Evolutionary conservation across 2,329 filamentous ascomycete species (phyloP).

Genomic region (Cercospora beticola): DNA sequence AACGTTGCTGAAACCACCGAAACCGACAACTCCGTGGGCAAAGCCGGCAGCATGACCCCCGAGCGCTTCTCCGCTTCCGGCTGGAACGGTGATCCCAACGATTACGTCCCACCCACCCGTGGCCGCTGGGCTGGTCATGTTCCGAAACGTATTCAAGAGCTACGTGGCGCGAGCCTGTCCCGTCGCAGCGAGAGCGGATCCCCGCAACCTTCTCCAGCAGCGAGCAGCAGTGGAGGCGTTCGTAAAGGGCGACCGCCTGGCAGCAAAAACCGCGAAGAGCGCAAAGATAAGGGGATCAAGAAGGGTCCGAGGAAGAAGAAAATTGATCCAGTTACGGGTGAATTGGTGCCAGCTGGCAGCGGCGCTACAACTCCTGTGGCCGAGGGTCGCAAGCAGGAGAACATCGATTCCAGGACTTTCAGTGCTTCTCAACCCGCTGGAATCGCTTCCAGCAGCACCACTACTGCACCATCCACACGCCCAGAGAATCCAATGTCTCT

Average conservation of each 20-base stretch:
- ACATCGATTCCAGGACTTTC: not conserved
- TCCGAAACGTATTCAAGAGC: slow-evolving; percentile 48
- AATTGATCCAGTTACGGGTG: not conserved
- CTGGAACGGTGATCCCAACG: slow-evolving; percentile 17
- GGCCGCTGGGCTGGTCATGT: slow-evolving; percentile 36
- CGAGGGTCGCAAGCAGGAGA: not conserved
- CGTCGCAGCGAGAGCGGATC: slow-evolving; percentile 24
- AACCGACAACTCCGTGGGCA: slow-evolving; percentile 9
- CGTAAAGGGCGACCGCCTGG: slow-evolving; percentile 44
- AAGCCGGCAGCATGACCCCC: slow-evolving; percentile 28
- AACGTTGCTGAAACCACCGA: slow-evolving; percentile 12
- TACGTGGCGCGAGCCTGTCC: slow-evolving; percentile 44
- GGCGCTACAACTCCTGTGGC: not conserved
- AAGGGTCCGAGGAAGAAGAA: slow-evolving; percentile 46
- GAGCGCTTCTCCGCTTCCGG: slow-evolving; percentile 25
- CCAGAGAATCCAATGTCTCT: slow-evolving; percentile 14
- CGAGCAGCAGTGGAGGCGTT: slow-evolving; percentile 12
- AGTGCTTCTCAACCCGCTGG: not conserved
- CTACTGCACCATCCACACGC: not conserved
- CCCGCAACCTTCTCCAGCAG: slow-evolving; percentile 12
- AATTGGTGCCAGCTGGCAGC: not conserved
- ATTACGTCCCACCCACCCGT: slow-evolving; percentile 28
- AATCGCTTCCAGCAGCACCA: not conserved
- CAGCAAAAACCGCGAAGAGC: slow-evolving; percentile 48
- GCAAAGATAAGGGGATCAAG: slow-evolving; percentile 51